These are phyloP conservation scores for Papilionanthe hybrid DNA, from an alignment of 116 monocot species.

Conservation along the genomic window DNA sequence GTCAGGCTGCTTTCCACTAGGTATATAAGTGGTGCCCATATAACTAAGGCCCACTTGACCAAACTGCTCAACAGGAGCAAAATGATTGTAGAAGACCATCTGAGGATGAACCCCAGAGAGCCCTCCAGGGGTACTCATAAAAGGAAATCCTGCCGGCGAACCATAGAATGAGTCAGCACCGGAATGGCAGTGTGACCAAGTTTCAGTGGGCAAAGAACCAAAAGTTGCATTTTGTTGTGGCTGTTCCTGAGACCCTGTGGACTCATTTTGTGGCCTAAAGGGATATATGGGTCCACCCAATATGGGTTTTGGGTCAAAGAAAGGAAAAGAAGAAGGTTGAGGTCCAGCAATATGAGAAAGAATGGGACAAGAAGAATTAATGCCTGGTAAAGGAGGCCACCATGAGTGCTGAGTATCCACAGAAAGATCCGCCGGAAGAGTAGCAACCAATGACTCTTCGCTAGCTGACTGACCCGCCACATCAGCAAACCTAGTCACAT, in stretches of 20 bases:
- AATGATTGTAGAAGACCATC: slow-evolving; percentile 98
- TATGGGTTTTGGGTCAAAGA: slow-evolving; percentile 75
- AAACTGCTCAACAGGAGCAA: slow-evolving; percentile 82
- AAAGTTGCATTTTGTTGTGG: slow-evolving; percentile 36
- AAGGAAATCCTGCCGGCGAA: slow-evolving; percentile 69
- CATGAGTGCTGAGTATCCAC: slow-evolving; percentile 72
- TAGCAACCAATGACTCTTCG: slow-evolving; percentile 67
- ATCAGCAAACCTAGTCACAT: slow-evolving; percentile 21
- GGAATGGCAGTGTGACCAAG: slow-evolving; percentile 72
- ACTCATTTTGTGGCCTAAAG: slow-evolving; percentile 65
- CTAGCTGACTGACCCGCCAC: slow-evolving; percentile 35
- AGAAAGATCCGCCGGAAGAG: slow-evolving; percentile 95
- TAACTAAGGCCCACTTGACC: slow-evolving; percentile 77
- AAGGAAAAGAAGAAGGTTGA: slow-evolving; percentile 65
- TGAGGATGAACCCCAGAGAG: slow-evolving; percentile 84
- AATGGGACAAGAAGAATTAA: slow-evolving; percentile 60
- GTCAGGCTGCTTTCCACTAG: slow-evolving; percentile 80
- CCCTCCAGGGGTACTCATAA: slow-evolving; percentile 68
- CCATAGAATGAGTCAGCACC: slow-evolving; percentile 81
- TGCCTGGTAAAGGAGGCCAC: slow-evolving; percentile 68
- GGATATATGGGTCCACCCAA: slow-evolving; percentile 66
- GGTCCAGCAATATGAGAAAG: slow-evolving; percentile 66
- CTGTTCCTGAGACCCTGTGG: slow-evolving; percentile 41
- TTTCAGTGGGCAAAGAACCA: slow-evolving; percentile 48
- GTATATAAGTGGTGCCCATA: slow-evolving; percentile 85